These are phyloP conservation scores for Collybia sordida DNA, from an alignment of 768 basidiomycete genomes.

Conservation along the genomic window DNA sequence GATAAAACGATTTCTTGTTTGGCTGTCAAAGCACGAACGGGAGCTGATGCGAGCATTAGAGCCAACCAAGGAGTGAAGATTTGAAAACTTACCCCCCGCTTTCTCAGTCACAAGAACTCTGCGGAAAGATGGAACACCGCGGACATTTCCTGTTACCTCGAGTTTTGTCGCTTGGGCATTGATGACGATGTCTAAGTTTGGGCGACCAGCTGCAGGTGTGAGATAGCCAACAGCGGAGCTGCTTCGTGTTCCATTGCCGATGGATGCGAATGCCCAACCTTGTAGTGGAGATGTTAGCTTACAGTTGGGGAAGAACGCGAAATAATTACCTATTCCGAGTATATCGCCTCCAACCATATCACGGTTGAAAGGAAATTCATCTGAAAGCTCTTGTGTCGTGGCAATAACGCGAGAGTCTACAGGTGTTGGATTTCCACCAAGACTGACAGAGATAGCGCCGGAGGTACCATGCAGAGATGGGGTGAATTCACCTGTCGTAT, in stretches of 20 bases:
- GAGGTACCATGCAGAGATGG: constrained; percentile 25
- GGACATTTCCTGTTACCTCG: not conserved
- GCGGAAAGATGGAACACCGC: constrained; percentile 7
- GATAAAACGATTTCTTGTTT: constrained; percentile 36
- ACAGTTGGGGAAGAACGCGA: not conserved
- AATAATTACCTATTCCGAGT: constrained; percentile 26
- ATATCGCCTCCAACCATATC: constrained; percentile 28
- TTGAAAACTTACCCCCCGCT: constrained; percentile 3
- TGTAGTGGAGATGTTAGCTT: not conserved
- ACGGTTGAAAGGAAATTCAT: constrained; percentile 12
- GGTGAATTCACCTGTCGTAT: constrained; percentile 29
- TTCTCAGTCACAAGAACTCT: constrained; percentile 2
- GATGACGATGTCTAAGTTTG: constrained; percentile 29
- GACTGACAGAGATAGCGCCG: constrained; percentile 17
- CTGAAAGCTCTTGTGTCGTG: constrained; percentile 28
- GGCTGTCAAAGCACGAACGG: constrained; percentile 13
- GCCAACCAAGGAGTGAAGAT: not conserved
- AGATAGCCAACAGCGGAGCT: constrained; percentile 32
- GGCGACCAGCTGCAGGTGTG: constrained; percentile 21
- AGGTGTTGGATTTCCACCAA: constrained; percentile 20
- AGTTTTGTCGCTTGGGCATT: constrained; percentile 16
- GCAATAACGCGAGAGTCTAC: constrained; percentile 30
- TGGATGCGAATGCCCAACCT: constrained; percentile 15
- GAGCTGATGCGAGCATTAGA: not conserved
- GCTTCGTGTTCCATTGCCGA: constrained; percentile 20